Conservation (phyloP, 345 rosid species). For the Dovyalis caffra region DNA sequence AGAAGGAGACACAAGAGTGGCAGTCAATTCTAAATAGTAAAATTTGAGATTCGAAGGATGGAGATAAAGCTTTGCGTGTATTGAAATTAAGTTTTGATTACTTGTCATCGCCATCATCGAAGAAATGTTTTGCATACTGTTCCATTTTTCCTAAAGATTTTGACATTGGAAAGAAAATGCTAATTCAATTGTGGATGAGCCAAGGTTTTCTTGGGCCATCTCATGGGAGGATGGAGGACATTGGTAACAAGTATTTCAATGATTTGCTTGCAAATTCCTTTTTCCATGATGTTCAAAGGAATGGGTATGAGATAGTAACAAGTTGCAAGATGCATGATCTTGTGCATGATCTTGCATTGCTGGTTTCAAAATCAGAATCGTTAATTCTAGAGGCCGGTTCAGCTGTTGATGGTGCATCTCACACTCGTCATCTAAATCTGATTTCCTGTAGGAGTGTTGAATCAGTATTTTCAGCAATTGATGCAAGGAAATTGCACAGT, state of each 20-base stretch:
- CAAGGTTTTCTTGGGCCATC: slow-evolving; percentile 2
- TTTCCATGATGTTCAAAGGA: slow-evolving; percentile 20
- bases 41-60: not conserved
- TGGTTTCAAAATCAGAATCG: slow-evolving; percentile 11
- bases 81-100: slow-evolving; percentile 14
- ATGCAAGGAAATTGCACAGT: no score
- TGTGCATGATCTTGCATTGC: slow-evolving; percentile 28
- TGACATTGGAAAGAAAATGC: not conserved
- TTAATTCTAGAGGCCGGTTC: not conserved
- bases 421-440: no score
- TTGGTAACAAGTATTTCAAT: slow-evolving; percentile 23
- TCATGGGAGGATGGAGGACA: not conserved
- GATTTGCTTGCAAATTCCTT: slow-evolving; percentile 23
- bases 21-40: not conserved
- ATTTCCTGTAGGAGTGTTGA: no score
- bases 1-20: slow-evolving; percentile 4
- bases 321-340: slow-evolving; percentile 18
- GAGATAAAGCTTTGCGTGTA: not conserved
- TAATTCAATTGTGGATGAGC: slow-evolving; percentile 14
- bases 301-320: not conserved
- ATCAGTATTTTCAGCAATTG: no score
- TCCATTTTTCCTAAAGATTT: slow-evolving; percentile 6
- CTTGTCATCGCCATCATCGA: not conserved
- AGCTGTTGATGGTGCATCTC: not conserved
- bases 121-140: slow-evolving; percentile 17